Conservation (phyloP, 345 rosid genomes). For the Populus simonii region DNA sequence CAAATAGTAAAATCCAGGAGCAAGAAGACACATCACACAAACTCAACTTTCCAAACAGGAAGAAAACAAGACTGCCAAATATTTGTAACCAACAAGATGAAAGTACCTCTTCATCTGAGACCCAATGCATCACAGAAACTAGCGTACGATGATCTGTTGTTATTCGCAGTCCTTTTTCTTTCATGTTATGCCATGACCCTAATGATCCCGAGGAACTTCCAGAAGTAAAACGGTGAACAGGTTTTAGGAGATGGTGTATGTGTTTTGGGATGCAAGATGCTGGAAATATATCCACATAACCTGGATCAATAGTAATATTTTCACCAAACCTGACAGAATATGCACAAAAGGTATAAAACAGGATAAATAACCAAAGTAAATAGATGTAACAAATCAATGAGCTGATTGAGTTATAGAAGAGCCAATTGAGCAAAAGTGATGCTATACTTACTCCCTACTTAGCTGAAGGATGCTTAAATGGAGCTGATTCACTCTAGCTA, state of each 20-base stretch:
- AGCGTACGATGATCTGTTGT: slow-evolving; percentile 59
- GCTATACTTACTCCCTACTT: slow-evolving; percentile 63
- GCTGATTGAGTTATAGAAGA: not conserved
- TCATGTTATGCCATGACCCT: slow-evolving; percentile 32
- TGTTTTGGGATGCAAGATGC: slow-evolving; percentile 66
- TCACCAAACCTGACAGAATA: slow-evolving; percentile 59
- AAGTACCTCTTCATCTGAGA: slow-evolving; percentile 77
- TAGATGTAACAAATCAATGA: not conserved
- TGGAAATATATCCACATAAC: slow-evolving; percentile 82
- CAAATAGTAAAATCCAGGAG: slow-evolving; percentile 1
- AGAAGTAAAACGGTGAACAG: slow-evolving; percentile 41
- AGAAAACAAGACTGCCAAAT: not conserved
- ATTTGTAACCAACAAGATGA: slow-evolving; percentile 7
- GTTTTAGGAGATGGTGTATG: slow-evolving; percentile 58
- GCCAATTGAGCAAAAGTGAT: not conserved
- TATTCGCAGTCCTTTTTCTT: slow-evolving; percentile 65
- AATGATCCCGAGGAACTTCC: slow-evolving; percentile 32
- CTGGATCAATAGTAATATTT: slow-evolving; percentile 71
- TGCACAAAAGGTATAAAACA: slow-evolving; percentile 9
- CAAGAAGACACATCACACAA: not conserved
- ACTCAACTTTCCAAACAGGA: slow-evolving; percentile 6
- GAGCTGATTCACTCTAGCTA: slow-evolving; percentile 72
- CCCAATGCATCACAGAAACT: slow-evolving; percentile 66
- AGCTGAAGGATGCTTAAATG: slow-evolving; percentile 57
- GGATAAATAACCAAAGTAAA: slow-evolving; percentile 12